phyloP scores from a whole-genome alignment of 768 basidiomycete species.

The Sarcomyxa edulis region DNA sequence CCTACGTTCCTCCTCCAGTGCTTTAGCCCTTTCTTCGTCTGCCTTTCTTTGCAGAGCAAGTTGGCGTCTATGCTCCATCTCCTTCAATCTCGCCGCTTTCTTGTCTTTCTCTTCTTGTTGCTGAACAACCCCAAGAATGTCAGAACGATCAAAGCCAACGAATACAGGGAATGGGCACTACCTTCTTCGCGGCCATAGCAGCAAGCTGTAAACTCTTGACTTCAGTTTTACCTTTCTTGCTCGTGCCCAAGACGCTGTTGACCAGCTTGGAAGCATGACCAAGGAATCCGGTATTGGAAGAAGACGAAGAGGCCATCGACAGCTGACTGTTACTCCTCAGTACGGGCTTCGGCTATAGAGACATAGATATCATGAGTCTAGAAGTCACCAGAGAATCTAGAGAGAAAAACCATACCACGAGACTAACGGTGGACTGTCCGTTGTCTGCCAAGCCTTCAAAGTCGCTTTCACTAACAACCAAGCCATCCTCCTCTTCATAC shows the following conservation, averaged over 20 bases:
- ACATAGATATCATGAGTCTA: constrained; percentile 3
- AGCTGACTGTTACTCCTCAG: constrained; percentile 47
- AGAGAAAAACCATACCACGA: constrained; percentile 16
- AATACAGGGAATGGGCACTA: constrained; percentile 28
- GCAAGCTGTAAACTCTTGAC: constrained; percentile 82
- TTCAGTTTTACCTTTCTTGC: constrained; percentile 70
- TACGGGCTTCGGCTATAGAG: constrained; percentile 2
- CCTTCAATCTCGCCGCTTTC: constrained; percentile 66
- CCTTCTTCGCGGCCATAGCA: constrained; percentile 85
- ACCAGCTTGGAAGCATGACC: constrained; percentile 67
- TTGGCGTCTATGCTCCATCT: constrained; percentile 81
- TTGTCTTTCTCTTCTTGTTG: constrained; percentile 88
- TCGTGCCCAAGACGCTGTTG: constrained; percentile 57
- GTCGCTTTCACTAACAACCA: constrained; percentile 31
- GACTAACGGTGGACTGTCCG: constrained; percentile 29
- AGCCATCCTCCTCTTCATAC: too few species aligned
- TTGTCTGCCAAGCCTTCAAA: constrained; percentile 29
- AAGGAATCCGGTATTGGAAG: constrained; percentile 58
- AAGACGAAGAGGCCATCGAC: constrained; percentile 43
- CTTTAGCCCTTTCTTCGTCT: constrained; percentile 66
- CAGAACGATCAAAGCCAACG: constrained; percentile 1
- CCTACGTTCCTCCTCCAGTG: constrained; percentile 65
- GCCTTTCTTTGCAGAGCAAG: constrained; percentile 66
- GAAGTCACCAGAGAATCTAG: constrained; percentile 2
- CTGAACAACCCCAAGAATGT: constrained; percentile 33